Evolutionary conservation across 2,329 filamentous ascomycete species (phyloP).

Genomic region (Alternaria ventricosa): DNA sequence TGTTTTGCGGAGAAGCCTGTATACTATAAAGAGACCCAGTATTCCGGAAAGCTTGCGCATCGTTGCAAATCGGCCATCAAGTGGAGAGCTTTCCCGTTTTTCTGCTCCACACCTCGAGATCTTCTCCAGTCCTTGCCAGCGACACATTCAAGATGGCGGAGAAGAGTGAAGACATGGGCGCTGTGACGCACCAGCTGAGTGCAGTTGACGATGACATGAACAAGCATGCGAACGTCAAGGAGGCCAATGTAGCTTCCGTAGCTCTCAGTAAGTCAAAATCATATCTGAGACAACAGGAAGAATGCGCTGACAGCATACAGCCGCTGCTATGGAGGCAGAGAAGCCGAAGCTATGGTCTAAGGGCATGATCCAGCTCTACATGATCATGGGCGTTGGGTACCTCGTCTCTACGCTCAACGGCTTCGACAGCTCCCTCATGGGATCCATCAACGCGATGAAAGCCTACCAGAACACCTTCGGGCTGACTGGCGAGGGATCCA

Average conservation of each 20-base stretch:
- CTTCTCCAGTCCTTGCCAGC: background rate
- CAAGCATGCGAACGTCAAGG: slow-evolving; percentile 30
- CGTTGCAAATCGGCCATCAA: slow-evolving; percentile 2
- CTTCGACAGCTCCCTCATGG: slow-evolving; percentile 50
- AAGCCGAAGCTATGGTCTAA: slow-evolving; percentile 39
- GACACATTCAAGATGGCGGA: slow-evolving; percentile 23
- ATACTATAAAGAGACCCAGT: slow-evolving; percentile 33
- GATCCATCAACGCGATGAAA: slow-evolving; percentile 61
- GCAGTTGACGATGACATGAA: slow-evolving; percentile 28
- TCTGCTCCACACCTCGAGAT: slow-evolving; percentile 2
- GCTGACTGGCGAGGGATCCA: slow-evolving; percentile 56
- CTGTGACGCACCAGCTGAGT: slow-evolving; percentile 34
- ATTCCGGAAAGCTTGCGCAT: slow-evolving; percentile 15
- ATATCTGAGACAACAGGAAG: background rate
- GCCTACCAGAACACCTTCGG: slow-evolving; percentile 59
- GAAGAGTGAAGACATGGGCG: slow-evolving; percentile 26
- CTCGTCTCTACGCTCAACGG: slow-evolving; percentile 46
- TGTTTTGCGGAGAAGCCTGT: slow-evolving; percentile 34
- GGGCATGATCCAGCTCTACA: slow-evolving; percentile 42
- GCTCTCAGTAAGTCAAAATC: slow-evolving; percentile 27
- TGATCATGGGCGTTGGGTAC: slow-evolving; percentile 44
- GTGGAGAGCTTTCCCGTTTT: slow-evolving; percentile 5
- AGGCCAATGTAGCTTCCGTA: slow-evolving; percentile 40
- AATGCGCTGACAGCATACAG: slow-evolving; percentile 1
- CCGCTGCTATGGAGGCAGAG: slow-evolving; percentile 42